Conservation (phyloP, 306 rosid genomes). For the Gynostemma pentaphyllum region DNA sequence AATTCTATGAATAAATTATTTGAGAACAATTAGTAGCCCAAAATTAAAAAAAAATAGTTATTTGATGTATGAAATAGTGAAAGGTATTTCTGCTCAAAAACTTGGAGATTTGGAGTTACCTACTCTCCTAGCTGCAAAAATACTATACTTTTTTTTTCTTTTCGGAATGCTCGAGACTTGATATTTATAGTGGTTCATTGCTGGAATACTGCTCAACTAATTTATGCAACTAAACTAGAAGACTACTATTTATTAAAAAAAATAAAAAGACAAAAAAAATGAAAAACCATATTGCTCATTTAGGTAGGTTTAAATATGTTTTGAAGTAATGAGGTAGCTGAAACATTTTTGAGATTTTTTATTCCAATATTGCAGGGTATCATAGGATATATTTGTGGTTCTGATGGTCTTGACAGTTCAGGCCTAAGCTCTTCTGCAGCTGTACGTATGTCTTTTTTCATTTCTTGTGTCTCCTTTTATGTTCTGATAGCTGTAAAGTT, state of each 20-base stretch:
- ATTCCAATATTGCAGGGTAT: constrained; percentile 58
- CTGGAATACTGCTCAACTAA: no score
- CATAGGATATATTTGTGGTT: constrained; percentile 61
- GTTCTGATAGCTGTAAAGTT: constrained; percentile 3
- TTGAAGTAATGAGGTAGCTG: background rate
- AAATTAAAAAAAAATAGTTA: no score
- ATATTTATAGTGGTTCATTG: no score
- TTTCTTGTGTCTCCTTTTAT: constrained; percentile 10
- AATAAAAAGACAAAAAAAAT: no score
- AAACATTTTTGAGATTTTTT: constrained; percentile 4
- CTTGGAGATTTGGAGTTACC: background rate
- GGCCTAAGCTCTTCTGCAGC: constrained; percentile 99
- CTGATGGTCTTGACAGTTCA: constrained; percentile 79
- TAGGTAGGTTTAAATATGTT: background rate
- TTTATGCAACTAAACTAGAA: no score
- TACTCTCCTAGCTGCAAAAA: background rate
- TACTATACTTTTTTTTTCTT: no score
- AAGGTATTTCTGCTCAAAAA: background rate
- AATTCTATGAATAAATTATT: background rate
- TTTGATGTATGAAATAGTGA: background rate
- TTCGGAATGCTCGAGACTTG: no score
- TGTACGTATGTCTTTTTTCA: constrained; percentile 37
- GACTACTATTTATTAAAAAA: background rate
- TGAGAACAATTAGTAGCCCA: background rate
- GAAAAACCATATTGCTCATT: background rate